Evolutionary conservation across 768 basidiomycete species (phyloP), one percentile per base, ranked within the genome.

Genomic region (Scleroderma bovista): DNA sequence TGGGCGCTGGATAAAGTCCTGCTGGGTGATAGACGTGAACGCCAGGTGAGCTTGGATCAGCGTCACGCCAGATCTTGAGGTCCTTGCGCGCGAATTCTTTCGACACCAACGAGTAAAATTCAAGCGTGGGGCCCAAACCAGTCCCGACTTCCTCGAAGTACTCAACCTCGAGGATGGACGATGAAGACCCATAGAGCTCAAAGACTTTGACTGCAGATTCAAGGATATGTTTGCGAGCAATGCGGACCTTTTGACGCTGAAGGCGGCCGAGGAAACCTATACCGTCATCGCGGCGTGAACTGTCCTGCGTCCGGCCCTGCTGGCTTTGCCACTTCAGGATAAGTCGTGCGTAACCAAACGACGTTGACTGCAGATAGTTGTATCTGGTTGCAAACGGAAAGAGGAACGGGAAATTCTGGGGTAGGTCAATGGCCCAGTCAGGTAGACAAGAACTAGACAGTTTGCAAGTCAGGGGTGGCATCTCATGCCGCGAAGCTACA

Each of bases 111-210:
- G 94, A 89, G 67, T 98, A 99, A 71, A 99, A 99, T 70, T 99
- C 96, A 20, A 98, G 76, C 22, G 96, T 98, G 7, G 96, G 96
- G 3, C 96, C 96, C 11, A 99, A 74, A 17, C 96, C 96, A 8
- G 95, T 98, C 17, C 96, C 96, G 43, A 97, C 94, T 73, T 99
- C 96, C 62, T 96, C 93, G 61, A 97, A 97, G 71, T 97, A 98
- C 71, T 99, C 94, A 45, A 98, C 93, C 65, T 99, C 96, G 37
- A 99, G 78, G 19, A 97, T 83, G 1, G 93, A 93, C 4, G 88
- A 89, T 2, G 91, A 93, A 0, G 91, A 90, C 1, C 96, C 96
- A 59, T 97, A 99, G 44, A 98, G 80, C 63, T 95, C 93, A 56
- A 99, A 91, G 9, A 94, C 91, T 68, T 97, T 97, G 61, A 94